Percentiles rank a stretch among this genome's conserved stretches.
These are phyloP conservation scores for Talaromyces sp. DNA, from an alignment of 2,329 filamentous ascomycete genomes.

Conservation along the genomic window DNA sequence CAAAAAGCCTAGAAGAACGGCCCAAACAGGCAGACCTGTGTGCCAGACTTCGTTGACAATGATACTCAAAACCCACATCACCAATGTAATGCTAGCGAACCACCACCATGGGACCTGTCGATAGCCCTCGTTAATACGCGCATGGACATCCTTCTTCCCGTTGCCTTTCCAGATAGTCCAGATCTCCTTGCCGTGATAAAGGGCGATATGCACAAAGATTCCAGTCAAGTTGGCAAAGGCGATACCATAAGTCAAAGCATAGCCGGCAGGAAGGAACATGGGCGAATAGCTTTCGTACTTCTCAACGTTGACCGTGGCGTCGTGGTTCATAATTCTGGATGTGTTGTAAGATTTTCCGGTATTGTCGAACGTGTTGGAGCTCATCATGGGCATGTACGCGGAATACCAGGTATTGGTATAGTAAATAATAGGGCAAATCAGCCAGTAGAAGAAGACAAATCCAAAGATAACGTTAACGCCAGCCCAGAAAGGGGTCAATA, in stretches of 20 bases:
- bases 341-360: constrained; percentile 61
- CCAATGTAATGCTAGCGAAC: constrained; percentile 42
- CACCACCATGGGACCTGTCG: constrained; percentile 47
- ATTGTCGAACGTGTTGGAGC: constrained; percentile 64
- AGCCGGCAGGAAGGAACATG: constrained; percentile 63
- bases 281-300: constrained; percentile 66
- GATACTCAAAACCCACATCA: constrained; percentile 40
- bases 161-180: constrained; percentile 37
- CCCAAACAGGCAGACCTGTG: constrained; percentile 48
- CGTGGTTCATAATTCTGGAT: constrained; percentile 56
- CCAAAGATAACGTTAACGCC: constrained; percentile 46
- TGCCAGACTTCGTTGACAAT: constrained; percentile 45
- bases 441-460: constrained; percentile 46
- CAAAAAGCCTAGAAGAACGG: constrained; percentile 46
- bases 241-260: constrained; percentile 55
- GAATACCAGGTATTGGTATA: constrained; percentile 58
- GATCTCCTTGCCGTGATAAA: constrained; percentile 41
- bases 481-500: constrained; percentile 62
- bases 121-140: constrained; percentile 45
- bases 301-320: constrained; percentile 58
- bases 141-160: constrained; percentile 42
- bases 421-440: constrained; percentile 45
- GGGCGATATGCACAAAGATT: constrained; percentile 43
- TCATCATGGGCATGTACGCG: constrained; percentile 62
- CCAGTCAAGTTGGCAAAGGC: constrained; percentile 67